phyloP scores from a whole-genome alignment of 257 asterid species.

The Gardenia jasminoides region DNA sequence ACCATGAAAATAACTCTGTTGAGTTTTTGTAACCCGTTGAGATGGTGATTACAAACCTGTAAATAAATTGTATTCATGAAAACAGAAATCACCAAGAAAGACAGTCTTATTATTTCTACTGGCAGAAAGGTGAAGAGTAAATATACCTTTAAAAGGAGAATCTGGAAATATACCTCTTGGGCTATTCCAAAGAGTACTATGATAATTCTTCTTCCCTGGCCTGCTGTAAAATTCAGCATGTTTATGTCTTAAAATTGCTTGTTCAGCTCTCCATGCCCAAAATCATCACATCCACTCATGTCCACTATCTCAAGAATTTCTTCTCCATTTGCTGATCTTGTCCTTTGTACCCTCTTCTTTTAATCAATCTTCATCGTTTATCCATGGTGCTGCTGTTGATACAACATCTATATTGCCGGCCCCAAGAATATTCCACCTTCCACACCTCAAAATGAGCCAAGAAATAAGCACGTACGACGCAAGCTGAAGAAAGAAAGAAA shows the following conservation, averaged over 20 bases:
- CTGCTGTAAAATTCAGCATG: constrained; percentile 70
- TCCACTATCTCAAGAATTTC: constrained; percentile 54
- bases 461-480: neutral
- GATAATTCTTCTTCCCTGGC: constrained; percentile 37
- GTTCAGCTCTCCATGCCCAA: constrained; percentile 34
- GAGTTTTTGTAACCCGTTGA: constrained; percentile 3
- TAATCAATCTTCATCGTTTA: constrained; percentile 3
- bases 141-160: constrained; percentile 52
- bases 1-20: no score
- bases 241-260: constrained; percentile 30
- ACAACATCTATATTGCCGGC: constrained; percentile 5
- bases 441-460: neutral
- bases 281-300: no score
- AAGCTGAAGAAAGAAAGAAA: neutral
- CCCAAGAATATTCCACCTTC: neutral
- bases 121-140: neutral
- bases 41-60: constrained; percentile 9
- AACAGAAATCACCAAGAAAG: neutral
- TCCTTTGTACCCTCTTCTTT: constrained; percentile 2
- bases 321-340: neutral
- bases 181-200: constrained; percentile 43
- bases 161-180: constrained; percentile 41
- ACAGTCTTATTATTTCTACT: no score
- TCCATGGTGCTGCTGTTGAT: constrained; percentile 12
- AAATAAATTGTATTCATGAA: neutral